A percentile compares a stretch with the other conserved stretches of the same genome.
These are phyloP conservation scores for Willaertia magna DNA, from an alignment of 208 protist genomes.

Conservation along the genomic window DNA sequence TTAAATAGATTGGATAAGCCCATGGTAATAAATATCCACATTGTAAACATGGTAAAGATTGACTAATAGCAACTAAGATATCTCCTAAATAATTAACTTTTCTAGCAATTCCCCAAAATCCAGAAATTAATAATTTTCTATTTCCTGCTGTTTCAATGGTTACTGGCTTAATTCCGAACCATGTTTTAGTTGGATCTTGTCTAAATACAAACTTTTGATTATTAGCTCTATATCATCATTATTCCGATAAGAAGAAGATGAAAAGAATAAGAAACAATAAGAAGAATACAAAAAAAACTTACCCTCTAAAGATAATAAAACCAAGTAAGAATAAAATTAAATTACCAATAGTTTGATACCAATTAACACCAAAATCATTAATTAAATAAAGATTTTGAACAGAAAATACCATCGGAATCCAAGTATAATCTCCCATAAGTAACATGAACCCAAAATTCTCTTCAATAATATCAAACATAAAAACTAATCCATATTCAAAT, in stretches of 20 bases:
- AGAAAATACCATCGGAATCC: constrained; percentile 46
- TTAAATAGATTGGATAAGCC: constrained; percentile 84
- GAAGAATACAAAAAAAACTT: too few relatives aligned
- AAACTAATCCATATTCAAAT: constrained; percentile 35
- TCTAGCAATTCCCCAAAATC: constrained; percentile 85
- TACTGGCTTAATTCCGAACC: constrained; percentile 37
- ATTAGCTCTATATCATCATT: too few relatives aligned
- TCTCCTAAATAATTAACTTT: constrained; percentile 93
- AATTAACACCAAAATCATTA: background rate
- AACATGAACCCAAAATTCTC: constrained; percentile 58
- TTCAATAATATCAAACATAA: constrained; percentile 49
- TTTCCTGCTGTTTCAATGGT: constrained; percentile 57
- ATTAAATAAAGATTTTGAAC: constrained; percentile 41
- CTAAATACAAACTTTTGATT: constrained; percentile 41
- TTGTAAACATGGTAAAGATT: constrained; percentile 37
- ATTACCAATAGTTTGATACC: constrained; percentile 6
- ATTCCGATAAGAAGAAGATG: too few relatives aligned
- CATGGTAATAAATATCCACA: constrained; percentile 53
- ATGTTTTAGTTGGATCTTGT: constrained; percentile 21
- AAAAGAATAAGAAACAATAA: too few relatives aligned
- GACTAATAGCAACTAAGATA: constrained; percentile 54
- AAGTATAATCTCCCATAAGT: constrained; percentile 40
- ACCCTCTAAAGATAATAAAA: constrained; percentile 45
- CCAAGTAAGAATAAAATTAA: constrained; percentile 24
- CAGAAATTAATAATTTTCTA: constrained; percentile 74